A percentile compares a stretch with the other conserved stretches of the same genome.
Evolutionary conservation across 805 yeast species (phyloP).

Genomic region (Vanderwaltozyma verrucispora): DNA sequence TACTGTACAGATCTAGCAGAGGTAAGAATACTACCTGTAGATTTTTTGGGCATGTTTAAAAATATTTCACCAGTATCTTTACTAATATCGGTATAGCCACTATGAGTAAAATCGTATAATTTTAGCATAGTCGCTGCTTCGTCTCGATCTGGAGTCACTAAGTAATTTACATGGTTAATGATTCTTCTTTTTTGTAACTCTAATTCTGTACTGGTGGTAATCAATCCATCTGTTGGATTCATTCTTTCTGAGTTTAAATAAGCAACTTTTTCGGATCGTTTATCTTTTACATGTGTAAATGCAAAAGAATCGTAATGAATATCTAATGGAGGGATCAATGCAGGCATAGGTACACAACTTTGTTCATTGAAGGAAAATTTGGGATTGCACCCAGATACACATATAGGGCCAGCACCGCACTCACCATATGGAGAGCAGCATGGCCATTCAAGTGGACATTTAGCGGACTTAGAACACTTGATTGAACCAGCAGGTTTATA

Average conservation of each 20-base stretch:
- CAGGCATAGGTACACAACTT: constrained; percentile 79
- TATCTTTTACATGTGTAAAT: neutral
- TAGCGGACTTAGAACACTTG: constrained; percentile 11
- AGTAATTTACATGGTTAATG: constrained; percentile 20
- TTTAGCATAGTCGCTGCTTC: constrained; percentile 50
- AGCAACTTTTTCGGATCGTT: neutral
- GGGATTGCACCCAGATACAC: constrained; percentile 87
- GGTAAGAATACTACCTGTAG: constrained; percentile 70
- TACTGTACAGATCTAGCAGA: constrained; percentile 75
- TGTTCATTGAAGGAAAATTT: constrained; percentile 49
- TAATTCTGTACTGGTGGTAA: neutral
- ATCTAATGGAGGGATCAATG: constrained; percentile 35
- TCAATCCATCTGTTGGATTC: neutral
- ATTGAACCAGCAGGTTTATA: constrained; percentile 20
- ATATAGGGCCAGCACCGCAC: constrained; percentile 65
- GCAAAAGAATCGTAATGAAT: neutral
- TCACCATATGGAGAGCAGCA: constrained; percentile 84
- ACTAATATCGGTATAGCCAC: constrained; percentile 42
- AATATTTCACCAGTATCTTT: constrained; percentile 37
- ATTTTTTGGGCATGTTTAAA: constrained; percentile 69
- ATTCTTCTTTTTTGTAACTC: constrained; percentile 13
- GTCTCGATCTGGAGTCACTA: constrained; percentile 27
- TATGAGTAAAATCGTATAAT: constrained; percentile 54
- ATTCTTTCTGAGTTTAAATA: constrained; percentile 1
- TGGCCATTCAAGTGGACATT: constrained; percentile 68